A percentile compares a stretch with the other conserved stretches of the same genome.
Conservation (phyloP, 2,329 filamentous ascomycete genomes). For the Bipolaris gigantea region DNA sequence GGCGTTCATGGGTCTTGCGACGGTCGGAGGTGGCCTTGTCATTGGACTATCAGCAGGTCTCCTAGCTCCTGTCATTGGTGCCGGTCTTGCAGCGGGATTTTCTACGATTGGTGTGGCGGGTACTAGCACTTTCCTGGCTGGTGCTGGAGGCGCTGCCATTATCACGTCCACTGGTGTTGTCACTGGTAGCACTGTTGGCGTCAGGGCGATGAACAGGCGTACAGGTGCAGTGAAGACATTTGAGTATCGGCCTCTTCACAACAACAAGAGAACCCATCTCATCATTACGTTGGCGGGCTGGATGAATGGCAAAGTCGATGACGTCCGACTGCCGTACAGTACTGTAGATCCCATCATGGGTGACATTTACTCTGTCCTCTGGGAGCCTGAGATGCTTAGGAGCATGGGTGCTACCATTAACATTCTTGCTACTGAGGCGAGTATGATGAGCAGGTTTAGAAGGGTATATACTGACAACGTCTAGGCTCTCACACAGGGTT, state of each 20-base stretch:
- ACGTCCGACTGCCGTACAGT: constrained; percentile 92
- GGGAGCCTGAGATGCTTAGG: constrained; percentile 97
- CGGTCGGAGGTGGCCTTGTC: constrained; percentile 89
- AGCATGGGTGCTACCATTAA: constrained; percentile 99
- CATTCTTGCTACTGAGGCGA: constrained; percentile 92
- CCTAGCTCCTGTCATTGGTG: constrained; percentile 89
- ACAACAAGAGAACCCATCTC: constrained; percentile 95
- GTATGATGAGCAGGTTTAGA: constrained; percentile 36
- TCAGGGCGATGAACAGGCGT: constrained; percentile 79
- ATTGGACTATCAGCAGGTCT: constrained; percentile 93
- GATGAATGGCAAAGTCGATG: constrained; percentile 98
- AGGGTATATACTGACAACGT: constrained; percentile 14
- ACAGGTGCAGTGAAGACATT: constrained; percentile 95
- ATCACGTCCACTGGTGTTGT: constrained; percentile 89
- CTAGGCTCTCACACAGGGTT: constrained; percentile 90
- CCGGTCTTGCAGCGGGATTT: constrained; percentile 89
- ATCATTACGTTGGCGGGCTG: constrained; percentile 95
- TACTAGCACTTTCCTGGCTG: constrained; percentile 85
- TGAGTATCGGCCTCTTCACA: constrained; percentile 93
- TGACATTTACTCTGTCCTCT: constrained; percentile 93
- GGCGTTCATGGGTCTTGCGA: constrained; percentile 95
- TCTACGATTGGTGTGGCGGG: constrained; percentile 92
- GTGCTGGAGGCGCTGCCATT: constrained; percentile 87
- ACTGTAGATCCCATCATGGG: constrained; percentile 98
- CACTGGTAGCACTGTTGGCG: constrained; percentile 83